These are phyloP conservation scores for Viola odorata DNA, from an alignment of 345 rosid species.

Conservation along the genomic window DNA sequence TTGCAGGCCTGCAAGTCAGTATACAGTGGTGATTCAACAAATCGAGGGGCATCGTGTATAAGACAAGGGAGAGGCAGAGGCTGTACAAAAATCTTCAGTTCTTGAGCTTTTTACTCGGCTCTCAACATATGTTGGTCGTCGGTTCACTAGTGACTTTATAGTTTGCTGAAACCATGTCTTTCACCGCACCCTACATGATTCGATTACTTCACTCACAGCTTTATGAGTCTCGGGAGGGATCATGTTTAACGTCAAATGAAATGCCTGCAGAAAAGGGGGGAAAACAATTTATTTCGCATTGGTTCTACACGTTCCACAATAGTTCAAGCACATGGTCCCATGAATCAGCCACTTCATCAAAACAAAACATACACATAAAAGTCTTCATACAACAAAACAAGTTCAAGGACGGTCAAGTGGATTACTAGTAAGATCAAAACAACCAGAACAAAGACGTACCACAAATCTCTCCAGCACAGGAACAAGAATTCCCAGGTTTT, in stretches of 20 bases:
- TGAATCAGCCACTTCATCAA: too few relatives aligned
- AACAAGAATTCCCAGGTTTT: conserved; percentile 55
- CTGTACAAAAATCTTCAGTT: conserved; percentile 47
- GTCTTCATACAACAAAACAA: too few relatives aligned
- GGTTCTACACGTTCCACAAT: too few relatives aligned
- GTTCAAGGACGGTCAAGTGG: too few relatives aligned
- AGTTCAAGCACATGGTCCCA: too few relatives aligned
- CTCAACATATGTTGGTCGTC: conserved; percentile 19
- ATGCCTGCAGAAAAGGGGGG: conserved; percentile 46
- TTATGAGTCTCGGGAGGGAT: conserved; percentile 89
- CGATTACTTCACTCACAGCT: conserved; percentile 87
- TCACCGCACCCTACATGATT: conserved; percentile 65
- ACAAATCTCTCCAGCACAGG: conserved; percentile 97
- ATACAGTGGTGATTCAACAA: conserved; percentile 12
- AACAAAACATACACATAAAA: too few relatives aligned
- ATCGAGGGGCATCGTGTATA: conserved; percentile 15
- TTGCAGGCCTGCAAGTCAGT: conserved; percentile 18
- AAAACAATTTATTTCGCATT: not conserved
- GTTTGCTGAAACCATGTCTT: conserved; percentile 65
- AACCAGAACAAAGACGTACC: conserved; percentile 46
- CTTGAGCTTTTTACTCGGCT: conserved; percentile 29
- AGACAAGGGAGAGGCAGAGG: conserved; percentile 14
- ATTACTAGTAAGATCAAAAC: too few relatives aligned
- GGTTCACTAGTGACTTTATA: conserved; percentile 79
- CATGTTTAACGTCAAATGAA: conserved; percentile 85